Base-by-base conservation (phyloP, 225 moss, liverwort and hornwort genomes). In the Neckera pumila region DNA sequence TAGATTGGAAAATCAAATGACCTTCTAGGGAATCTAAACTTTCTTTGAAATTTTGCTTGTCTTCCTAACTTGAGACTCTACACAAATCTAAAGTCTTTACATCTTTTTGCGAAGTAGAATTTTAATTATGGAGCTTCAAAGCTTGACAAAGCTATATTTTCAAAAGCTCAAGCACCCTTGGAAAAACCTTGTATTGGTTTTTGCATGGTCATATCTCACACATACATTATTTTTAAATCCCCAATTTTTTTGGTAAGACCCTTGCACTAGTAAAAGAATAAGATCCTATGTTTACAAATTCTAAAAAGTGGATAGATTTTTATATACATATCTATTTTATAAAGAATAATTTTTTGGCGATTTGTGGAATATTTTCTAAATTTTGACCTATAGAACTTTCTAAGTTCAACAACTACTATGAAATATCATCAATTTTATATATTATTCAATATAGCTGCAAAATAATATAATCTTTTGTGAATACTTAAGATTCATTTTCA, bases 81-180 rank as follows among this genome's bases (percentile, higher is more conserved):
- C 0, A 22, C 10, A 38, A 22, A 67, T 67, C 0, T 67, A 1
- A 22, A n/a, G 12, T 38, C n/a, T 38, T 67, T 67, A n/a, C 6
- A 21, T 11, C 11, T 36, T n/a, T 38, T 38, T 38, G 9, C 7
- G 38, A 6, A 67, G 22, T 21, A 67, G 12, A 67, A n/a, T n/a
- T 67, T 67, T 33, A 17, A 2, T 67, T 67, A 67, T n/a, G 20
- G 6, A 3, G 3, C 20, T 66, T 20, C 11, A 17, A 63, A 63
- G 9, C 33, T 64, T 33, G 14, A 33, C 9, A 67, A 67, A 38
- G 17, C 11, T 2, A 22, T 1, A 67, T 67, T 38, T 4, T 38
- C 7, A 38, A 21, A n/a, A 38, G 6, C 20, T n/a, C 4, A 1
- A 1, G 6, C 7, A 12, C 22, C 7, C 4, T 21, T 21, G 12